Base-by-base conservation (phyloP, 2,329 filamentous ascomycete species). In the Neophaeococcomyces aloes region DNA sequence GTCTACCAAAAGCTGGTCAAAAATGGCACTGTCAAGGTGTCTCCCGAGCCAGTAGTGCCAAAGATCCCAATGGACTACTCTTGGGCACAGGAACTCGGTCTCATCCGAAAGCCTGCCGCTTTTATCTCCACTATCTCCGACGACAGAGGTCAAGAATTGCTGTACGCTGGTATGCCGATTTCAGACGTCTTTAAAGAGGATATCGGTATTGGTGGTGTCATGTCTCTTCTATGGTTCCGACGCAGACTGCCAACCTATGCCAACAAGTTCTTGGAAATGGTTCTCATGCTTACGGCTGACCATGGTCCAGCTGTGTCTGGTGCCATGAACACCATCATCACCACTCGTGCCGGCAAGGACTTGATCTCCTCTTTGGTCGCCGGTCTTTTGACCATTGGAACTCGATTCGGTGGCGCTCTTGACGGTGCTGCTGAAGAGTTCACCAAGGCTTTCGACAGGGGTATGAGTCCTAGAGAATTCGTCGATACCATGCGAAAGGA, bases 301-400 rank as follows among this genome's bases (percentile, higher is more conserved):
- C 91, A 98, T 80, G 91, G 91, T 70, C 91, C 91, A 43, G 91
- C 91, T 59, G 91, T 98, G 58, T 98, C 91, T 58, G 91, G 91
- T 78, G 91, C 91, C 67, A 98, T 98, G 91, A 98, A 98, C 82
- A 98, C 91, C 65, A 98, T 98, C 67, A 96, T 98, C 66, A 98
- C 91, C 52, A 98, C 91, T 48, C 86, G 91, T 84, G 91, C 91
- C 52, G 91, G 91, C 67, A 98, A 98, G 78, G 91, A 98, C 65
- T 74, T 98, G 57, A 96, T 98, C 74, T 88, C 81, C 59, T 84
- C 91, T 37, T 78, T 98, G 52, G 91, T 98, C 46, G 85, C 85
- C 59, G 91, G 91, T 86, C 84, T 98, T 43, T 74, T 98, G 63
- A 98, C 91, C 59, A 98, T 98, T 60, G 91, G 91, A 62, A 95